phyloP scores from a whole-genome alignment of 805 yeast species.

The Sugiyamaella chiloensis region DNA sequence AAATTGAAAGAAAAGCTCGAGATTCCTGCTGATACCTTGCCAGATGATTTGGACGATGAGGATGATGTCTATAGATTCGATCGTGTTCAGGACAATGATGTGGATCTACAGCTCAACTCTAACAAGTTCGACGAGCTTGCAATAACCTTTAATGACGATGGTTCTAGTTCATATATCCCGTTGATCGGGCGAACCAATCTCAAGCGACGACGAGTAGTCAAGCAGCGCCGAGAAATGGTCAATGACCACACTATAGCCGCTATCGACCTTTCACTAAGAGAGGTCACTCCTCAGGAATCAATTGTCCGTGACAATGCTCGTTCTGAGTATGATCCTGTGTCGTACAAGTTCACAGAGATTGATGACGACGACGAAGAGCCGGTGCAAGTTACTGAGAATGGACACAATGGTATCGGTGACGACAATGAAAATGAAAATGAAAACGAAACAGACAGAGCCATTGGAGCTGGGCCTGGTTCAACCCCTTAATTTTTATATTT shows the following conservation, averaged over 20 bases:
- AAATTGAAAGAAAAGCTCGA: constrained; percentile 42
- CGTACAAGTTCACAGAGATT: constrained; percentile 59
- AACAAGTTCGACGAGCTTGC: constrained; percentile 62
- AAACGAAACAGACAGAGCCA: no score
- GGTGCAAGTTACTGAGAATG: background rate
- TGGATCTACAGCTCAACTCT: constrained; percentile 49
- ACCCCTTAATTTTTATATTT: no score
- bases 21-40: constrained; percentile 41
- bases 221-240: constrained; percentile 47
- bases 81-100: constrained; percentile 77
- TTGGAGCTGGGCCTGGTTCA: no score
- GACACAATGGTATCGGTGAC: background rate
- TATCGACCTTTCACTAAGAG: constrained; percentile 61
- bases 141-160: constrained; percentile 52
- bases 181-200: constrained; percentile 72
- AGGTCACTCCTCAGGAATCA: constrained; percentile 68
- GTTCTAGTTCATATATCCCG: constrained; percentile 72
- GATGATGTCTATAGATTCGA: constrained; percentile 50
- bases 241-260: constrained; percentile 58
- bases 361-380: constrained; percentile 29
- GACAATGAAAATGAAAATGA: background rate
- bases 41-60: constrained; percentile 42
- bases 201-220: constrained; percentile 77
- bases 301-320: constrained; percentile 64
- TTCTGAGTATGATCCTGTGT: constrained; percentile 74